phyloP scores from a whole-genome alignment of 148 eudicot genomes.

The Rhododendron henanense region DNA sequence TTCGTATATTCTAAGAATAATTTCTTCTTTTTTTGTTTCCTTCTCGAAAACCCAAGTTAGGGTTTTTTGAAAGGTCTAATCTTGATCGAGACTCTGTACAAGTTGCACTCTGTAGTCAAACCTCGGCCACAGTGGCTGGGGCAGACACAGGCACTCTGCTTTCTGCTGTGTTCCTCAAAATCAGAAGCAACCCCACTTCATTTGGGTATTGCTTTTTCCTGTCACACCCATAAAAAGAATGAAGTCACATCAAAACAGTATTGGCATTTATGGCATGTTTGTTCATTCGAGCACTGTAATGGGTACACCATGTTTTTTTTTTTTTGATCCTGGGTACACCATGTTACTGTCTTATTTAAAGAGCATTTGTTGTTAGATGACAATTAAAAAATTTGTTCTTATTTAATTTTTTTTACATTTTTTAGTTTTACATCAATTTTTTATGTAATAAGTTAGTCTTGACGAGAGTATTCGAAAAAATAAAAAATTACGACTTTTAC shows the following conservation, averaged over 20 bases:
- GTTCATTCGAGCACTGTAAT: no score
- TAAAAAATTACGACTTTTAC: no score
- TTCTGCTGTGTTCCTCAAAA: neutral
- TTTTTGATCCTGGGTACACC: no score
- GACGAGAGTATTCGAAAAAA: no score
- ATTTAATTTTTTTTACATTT: no score
- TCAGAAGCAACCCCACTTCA: neutral
- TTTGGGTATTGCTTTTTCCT: neutral
- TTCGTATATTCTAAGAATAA: no score
- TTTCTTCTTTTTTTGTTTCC: neutral
- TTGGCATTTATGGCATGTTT: neutral
- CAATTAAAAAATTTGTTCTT: no score
- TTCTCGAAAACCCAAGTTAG: conserved; percentile 7
- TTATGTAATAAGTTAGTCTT: no score
- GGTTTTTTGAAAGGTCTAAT: neutral
- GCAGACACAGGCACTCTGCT: neutral
- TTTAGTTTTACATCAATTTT: no score
- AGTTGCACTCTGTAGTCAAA: neutral
- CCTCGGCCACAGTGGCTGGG: neutral
- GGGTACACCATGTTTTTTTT: neutral
- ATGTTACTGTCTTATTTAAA: neutral
- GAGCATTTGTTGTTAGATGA: neutral
- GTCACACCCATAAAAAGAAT: neutral
- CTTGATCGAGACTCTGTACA: neutral
- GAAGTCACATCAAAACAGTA: neutral